phyloP scores from a whole-genome alignment of 2,329 filamentous ascomycete species.

The Alternaria arborescens region DNA sequence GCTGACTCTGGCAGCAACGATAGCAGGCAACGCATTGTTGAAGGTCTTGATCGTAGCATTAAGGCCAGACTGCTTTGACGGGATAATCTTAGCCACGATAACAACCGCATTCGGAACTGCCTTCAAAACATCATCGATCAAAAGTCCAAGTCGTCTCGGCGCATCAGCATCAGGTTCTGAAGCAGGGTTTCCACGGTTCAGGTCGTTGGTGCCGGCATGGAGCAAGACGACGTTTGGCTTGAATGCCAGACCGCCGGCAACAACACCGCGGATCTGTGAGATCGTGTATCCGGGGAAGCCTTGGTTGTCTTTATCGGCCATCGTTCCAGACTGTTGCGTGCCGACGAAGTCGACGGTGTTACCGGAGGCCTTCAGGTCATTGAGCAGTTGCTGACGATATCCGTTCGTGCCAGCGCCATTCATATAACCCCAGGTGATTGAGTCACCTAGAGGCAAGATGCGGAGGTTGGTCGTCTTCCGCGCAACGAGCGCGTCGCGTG shows the following conservation, averaged over 20 bases:
- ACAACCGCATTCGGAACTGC: slow-evolving; percentile 44
- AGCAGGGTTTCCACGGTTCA: slow-evolving; percentile 22
- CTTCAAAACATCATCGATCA: slow-evolving; percentile 46
- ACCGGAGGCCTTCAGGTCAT: slow-evolving; percentile 31
- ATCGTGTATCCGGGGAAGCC: slow-evolving; percentile 47
- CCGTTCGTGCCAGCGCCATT: slow-evolving; percentile 27
- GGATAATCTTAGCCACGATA: slow-evolving; percentile 51
- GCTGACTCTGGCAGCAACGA: slow-evolving; percentile 30
- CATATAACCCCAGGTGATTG: slow-evolving; percentile 43
- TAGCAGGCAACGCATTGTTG: slow-evolving; percentile 36
- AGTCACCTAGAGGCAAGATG: slow-evolving; percentile 32
- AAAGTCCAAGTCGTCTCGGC: slow-evolving; percentile 41
- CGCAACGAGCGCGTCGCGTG: slow-evolving; percentile 9
- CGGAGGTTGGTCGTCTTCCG: slow-evolving; percentile 19
- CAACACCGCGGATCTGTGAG: slow-evolving; percentile 32
- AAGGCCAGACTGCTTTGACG: slow-evolving; percentile 19
- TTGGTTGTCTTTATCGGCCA: slow-evolving; percentile 46
- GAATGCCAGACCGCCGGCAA: slow-evolving; percentile 6
- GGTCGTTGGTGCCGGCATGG: slow-evolving; percentile 35
- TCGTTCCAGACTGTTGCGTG: slow-evolving; percentile 38
- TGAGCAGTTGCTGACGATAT: slow-evolving; percentile 46
- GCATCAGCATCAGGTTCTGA: slow-evolving; percentile 37
- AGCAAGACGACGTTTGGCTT: slow-evolving; percentile 34
- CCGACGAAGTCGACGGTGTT: slow-evolving; percentile 42
- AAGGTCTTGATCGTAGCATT: slow-evolving; percentile 31